Base-by-base conservation (phyloP, 257 asterid species). In the Capsicum chinense region DNA sequence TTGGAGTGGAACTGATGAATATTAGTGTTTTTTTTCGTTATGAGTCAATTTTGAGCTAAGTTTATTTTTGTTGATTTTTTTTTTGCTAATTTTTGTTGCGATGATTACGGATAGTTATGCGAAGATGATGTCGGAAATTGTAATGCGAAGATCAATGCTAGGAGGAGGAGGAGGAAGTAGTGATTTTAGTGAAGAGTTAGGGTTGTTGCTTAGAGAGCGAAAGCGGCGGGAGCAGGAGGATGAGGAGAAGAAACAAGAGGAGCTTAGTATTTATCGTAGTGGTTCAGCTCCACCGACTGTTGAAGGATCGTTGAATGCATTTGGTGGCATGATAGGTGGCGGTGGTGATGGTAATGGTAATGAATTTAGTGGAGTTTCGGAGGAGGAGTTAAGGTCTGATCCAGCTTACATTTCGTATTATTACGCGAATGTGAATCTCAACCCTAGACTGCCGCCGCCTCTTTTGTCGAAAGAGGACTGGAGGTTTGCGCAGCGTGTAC, bases 261-360 rank as follows among this genome's bases (percentile, higher is more conserved):
- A 93, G 79, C 91, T 88, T 56, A 88, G 84, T 85, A 87, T 89
- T 79, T 89, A 85, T 58, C 84, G 97, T 52, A 92, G 95, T 76
- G 97, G 97, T 57, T 92, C 95, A 3, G 95, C 95, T 2, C 97
- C 97, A n/a, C 97, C 94, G 9, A 88, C 87, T 5, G 89, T 89
- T 9, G 92, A 91, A 66, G 92, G 94, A 85, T 90, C 93, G 81
- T 85, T 91, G 54, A 83, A 85, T 33, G 87, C 88, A 12, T 42
- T 57, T 19, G 85, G 88, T 52, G 83, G 86, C 17, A 73, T 88
- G 21, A 83, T 88, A 37, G 16, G 62, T 5, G 86, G 83, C 3
- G 6, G 62, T 5, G 85, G 83, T 2, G 58, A 76, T 7, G 82
- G 16, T 12, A 13, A 50, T 78, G 64, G 64, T 78, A 15, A 39